Percentiles rank a stretch among this genome's conserved stretches.
Evolutionary conservation across 2,329 filamentous ascomycete genomes (phyloP).

Genomic region (Pezicula carpinea): DNA sequence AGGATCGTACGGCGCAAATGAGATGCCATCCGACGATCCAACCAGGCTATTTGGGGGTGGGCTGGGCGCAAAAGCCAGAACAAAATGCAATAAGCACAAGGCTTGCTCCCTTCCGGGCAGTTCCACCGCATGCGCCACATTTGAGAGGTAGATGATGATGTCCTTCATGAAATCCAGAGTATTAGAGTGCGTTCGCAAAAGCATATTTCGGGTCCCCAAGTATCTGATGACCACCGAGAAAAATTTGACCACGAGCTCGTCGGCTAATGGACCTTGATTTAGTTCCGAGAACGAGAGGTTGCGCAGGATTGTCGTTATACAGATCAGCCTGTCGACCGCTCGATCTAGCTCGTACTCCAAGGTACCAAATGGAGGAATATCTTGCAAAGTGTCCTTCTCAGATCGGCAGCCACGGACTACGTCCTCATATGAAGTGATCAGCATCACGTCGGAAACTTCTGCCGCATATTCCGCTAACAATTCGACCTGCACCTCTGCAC

Average conservation of each 20-base stretch:
- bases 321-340: conserved; percentile 81
- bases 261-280: conserved; percentile 72
- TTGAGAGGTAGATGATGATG: conserved; percentile 81
- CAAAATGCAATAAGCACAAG: conserved; percentile 78
- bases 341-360: conserved; percentile 77
- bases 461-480: conserved; percentile 77
- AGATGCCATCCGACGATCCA: conserved; percentile 46
- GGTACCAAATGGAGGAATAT: conserved; percentile 70
- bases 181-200: conserved; percentile 77
- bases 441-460: conserved; percentile 82
- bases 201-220: conserved; percentile 82
- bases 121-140: conserved; percentile 75
- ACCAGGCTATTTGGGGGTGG: conserved; percentile 59
- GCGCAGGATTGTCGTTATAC: conserved; percentile 85
- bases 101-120: conserved; percentile 85
- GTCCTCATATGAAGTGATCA: conserved; percentile 82
- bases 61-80: conserved; percentile 82
- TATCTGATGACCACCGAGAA: conserved; percentile 79
- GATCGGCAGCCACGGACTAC: conserved; percentile 71
- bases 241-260: conserved; percentile 75
- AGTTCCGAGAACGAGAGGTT: conserved; percentile 84
- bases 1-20: conserved; percentile 79
- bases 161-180: conserved; percentile 98
- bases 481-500: conserved; percentile 84
- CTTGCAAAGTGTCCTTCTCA: conserved; percentile 68